These are phyloP conservation scores for Ceratocystis ficicola DNA, from an alignment of 2,329 filamentous ascomycete genomes.

Conservation along the genomic window DNA sequence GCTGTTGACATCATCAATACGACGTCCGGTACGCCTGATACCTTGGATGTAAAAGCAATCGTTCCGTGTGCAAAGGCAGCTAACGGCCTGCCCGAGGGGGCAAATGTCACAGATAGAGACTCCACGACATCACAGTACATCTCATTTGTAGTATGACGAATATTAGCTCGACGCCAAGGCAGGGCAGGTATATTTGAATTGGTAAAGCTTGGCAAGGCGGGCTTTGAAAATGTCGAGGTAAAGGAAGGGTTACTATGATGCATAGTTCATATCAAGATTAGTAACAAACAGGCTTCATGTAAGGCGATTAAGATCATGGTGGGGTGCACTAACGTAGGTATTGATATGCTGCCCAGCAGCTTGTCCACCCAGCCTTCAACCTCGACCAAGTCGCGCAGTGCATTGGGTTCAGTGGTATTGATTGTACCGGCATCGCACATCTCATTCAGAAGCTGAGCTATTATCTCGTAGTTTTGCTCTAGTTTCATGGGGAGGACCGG, in stretches of 20 bases:
- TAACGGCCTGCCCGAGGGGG: constrained; percentile 77
- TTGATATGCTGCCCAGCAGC: constrained; percentile 70
- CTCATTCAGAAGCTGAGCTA: constrained; percentile 82
- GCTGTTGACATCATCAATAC: constrained; percentile 66
- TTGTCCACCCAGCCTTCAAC: constrained; percentile 85
- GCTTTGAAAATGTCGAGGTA: constrained; percentile 31
- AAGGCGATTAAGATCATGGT: background rate
- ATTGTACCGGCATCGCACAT: constrained; percentile 94
- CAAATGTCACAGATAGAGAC: constrained; percentile 73
- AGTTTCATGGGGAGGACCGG: constrained; percentile 78
- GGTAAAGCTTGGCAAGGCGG: constrained; percentile 33
- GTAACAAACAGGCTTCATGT: constrained; percentile 20
- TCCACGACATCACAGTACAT: constrained; percentile 94
- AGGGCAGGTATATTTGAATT: constrained; percentile 44
- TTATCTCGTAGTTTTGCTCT: constrained; percentile 81
- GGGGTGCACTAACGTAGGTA: constrained; percentile 50
- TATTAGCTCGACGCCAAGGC: constrained; percentile 83
- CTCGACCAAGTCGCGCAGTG: constrained; percentile 79
- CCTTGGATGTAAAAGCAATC: constrained; percentile 88
- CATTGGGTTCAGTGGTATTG: constrained; percentile 84
- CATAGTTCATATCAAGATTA: background rate
- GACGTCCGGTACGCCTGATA: constrained; percentile 90
- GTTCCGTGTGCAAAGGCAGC: constrained; percentile 82
- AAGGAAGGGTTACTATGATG: constrained; percentile 33
- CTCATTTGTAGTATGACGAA: constrained; percentile 92